These are phyloP conservation scores for Rhytidiadelphus loreus DNA, from an alignment of 225 moss, liverwort and hornwort genomes.

Conservation along the genomic window DNA sequence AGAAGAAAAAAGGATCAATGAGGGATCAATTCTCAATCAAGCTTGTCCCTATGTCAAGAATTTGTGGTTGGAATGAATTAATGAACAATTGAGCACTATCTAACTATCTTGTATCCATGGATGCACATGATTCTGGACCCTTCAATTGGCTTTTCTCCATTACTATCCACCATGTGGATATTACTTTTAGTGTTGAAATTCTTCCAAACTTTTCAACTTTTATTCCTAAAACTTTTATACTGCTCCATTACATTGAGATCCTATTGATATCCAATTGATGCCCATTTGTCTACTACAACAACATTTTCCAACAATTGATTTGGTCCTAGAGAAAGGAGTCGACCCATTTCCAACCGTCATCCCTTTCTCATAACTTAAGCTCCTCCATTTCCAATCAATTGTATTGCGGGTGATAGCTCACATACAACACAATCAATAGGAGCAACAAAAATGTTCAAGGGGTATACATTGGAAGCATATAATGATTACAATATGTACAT, in stretches of 20 bases:
- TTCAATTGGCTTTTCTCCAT: neutral
- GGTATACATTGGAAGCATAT: no score
- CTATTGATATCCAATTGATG: neutral
- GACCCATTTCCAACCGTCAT: no score
- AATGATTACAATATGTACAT: no score
- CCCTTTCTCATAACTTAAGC: no score
- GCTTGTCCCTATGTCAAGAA: neutral
- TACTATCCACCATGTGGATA: neutral
- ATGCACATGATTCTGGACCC: neutral
- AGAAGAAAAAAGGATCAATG: neutral
- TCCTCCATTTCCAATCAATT: no score
- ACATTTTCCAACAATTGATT: neutral
- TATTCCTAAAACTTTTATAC: neutral
- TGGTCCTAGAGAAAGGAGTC: neutral
- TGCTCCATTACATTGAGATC: neutral
- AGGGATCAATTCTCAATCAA: rapidly evolving
- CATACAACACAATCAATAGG: no score
- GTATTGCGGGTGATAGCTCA: no score
- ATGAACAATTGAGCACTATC: neutral
- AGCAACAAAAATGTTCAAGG: no score
- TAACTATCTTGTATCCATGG: neutral
- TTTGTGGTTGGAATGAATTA: neutral
- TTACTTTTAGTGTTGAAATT: neutral
- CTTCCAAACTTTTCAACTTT: neutral
- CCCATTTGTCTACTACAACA: neutral